phyloP scores from a whole-genome alignment of 2,329 filamentous ascomycete species.

The Apiospora arundinis region DNA sequence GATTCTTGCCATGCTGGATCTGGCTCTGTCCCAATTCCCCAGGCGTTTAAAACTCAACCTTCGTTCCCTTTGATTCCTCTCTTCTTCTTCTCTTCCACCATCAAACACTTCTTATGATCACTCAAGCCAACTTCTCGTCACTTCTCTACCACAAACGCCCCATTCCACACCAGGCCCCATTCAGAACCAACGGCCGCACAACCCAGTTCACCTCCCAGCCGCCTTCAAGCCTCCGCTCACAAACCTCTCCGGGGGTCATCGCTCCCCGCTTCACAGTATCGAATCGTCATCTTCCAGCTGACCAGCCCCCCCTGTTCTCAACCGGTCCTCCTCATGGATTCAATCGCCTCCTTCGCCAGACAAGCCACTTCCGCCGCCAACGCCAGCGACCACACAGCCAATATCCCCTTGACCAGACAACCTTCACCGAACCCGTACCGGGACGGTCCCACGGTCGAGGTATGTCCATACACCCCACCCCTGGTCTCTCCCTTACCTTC shows the following conservation, averaged over 20 bases:
- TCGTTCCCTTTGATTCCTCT: too few relatives aligned
- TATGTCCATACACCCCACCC: too few relatives aligned
- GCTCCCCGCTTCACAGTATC: not conserved
- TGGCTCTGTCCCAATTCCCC: too few relatives aligned
- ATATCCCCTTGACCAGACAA: not conserved
- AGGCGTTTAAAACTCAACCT: too few relatives aligned
- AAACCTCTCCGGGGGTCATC: not conserved
- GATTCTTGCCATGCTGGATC: too few relatives aligned
- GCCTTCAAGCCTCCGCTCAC: not conserved
- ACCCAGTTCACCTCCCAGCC: not conserved
- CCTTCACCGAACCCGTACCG: not conserved
- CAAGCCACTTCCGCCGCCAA: not conserved
- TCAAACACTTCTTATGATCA: too few relatives aligned
- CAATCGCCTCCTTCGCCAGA: not conserved
- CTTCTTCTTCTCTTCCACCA: too few relatives aligned
- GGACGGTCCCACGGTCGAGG: not conserved
- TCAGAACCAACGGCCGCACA: not conserved
- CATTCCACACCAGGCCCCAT: not conserved
- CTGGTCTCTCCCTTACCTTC: too few relatives aligned
- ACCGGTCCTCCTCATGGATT: not conserved
- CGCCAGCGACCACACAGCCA: not conserved
- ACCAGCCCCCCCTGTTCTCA: not conserved
- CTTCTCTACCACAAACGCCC: not conserved
- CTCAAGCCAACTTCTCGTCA: not conserved
- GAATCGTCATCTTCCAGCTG: not conserved